These are phyloP conservation scores for Dactylellina cionopaga DNA, from an alignment of 2,329 filamentous ascomycete genomes.

Conservation along the genomic window DNA sequence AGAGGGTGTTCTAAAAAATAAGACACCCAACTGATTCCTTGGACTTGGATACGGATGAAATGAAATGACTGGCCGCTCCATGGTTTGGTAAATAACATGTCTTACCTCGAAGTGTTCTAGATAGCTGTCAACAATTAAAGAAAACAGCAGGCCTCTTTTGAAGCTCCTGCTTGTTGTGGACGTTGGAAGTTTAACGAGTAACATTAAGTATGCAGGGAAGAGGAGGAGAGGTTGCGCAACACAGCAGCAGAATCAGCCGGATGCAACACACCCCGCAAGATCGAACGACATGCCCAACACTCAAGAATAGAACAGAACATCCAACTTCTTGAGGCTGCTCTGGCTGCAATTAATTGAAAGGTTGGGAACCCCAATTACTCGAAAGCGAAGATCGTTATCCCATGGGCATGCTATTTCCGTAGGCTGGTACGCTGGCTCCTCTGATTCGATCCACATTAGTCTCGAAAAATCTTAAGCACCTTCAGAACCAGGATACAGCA, in stretches of 20 bases:
- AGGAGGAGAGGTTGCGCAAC: constrained; percentile 28
- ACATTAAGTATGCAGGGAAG: not conserved
- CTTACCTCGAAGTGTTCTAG: constrained; percentile 15
- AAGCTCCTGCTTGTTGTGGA: constrained; percentile 39
- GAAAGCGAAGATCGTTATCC: constrained; percentile 35
- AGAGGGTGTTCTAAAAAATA: constrained; percentile 12
- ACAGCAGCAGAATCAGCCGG: not conserved
- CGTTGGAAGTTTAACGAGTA: not conserved
- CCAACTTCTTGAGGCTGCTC: not conserved
- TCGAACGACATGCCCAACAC: constrained; percentile 37
- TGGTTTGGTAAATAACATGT: constrained; percentile 26
- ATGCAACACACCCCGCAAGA: constrained; percentile 38
- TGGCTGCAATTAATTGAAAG: not conserved
- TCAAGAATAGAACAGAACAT: not conserved
- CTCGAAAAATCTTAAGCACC: constrained; percentile 30
- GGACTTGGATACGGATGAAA: constrained; percentile 27
- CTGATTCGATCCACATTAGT: constrained; percentile 14
- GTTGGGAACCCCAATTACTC: not conserved
- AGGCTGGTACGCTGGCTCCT: constrained; percentile 12
- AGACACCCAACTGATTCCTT: constrained; percentile 32
- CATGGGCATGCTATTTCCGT: constrained; percentile 10
- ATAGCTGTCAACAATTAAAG: constrained; percentile 2
- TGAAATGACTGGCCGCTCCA: constrained; percentile 29
- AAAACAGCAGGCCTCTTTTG: not conserved
- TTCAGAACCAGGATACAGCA: constrained; percentile 32